Base-by-base conservation (phyloP, 2,329 filamentous ascomycete genomes). In the Xylariaceae sp. region DNA sequence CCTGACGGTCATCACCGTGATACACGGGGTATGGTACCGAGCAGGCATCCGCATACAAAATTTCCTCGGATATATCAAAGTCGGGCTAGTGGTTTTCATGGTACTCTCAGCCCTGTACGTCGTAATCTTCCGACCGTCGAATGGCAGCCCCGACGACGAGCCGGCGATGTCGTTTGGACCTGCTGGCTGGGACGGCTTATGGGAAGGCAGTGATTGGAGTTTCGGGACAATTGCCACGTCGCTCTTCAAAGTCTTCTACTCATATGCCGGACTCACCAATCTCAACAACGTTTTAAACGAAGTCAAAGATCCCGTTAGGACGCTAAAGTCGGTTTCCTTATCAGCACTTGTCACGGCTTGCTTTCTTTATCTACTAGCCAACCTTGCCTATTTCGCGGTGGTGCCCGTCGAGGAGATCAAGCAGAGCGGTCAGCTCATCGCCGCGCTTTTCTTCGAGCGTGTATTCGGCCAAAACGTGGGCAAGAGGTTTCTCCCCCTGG, bases 251-350 rank as follows among this genome's bases (percentile, higher is more conserved):
- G 85, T 90, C 0, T 84, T 87, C 40, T 90, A 90, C 69, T 88
- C 87, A 0, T 91, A 89, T 54, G 79, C 86, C 0, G 88, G 88
- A 0, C 75, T 88, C 11, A 82, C 79, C 49, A 90, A 90, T 58
- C 79, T 87, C 60, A 89, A 87, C 72, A 88, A 90, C 63, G 87
- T 90, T 3, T 76, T 91, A 47, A 89, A 88, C 67, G 88, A 91
- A 68, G 87, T 91, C 17, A 85, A 85, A 58, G 79, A 90, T 57
- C 88, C 88, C 0, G 80, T 90, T 0, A 75, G 81, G 12, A 91
- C 88, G 0, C 71, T 91, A 14, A 86, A 82, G 49, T 84, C 83
- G 0, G 87, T 88, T 1, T 83, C 84, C 0, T 75, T 85, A 1
- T 77, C 81, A 0, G 87, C 86, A 1, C 74, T 91, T 6, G 63